These are phyloP conservation scores for Cryomyces minteri DNA, from an alignment of 495 filamentous ascomycete species.

Conservation along the genomic window DNA sequence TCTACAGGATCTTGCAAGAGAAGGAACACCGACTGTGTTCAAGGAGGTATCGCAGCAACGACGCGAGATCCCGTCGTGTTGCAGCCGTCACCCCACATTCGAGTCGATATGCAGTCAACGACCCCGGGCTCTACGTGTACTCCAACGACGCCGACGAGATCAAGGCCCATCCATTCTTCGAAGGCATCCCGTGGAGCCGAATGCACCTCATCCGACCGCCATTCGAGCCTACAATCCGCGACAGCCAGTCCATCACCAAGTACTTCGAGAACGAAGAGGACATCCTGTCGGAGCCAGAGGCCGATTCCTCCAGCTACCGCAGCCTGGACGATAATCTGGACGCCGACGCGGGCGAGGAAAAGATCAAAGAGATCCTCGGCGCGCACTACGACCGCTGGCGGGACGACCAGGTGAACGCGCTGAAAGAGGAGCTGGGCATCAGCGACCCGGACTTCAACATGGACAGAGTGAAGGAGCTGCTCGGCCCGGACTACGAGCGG, in stretches of 20 bases:
- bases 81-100: conserved; percentile 6
- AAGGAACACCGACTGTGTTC: conserved; percentile 40
- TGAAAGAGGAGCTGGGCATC: conserved; percentile 6
- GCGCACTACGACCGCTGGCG: conserved; percentile 4
- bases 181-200: conserved; percentile 18
- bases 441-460: conserved; percentile 1
- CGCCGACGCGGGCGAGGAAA: background rate
- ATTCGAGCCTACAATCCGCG: conserved; percentile 51
- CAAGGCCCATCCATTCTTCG: conserved; percentile 26
- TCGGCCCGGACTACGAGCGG: conserved; percentile 5
- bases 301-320: conserved; percentile 18
- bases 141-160: conserved; percentile 29
- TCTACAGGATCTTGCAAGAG: conserved; percentile 56
- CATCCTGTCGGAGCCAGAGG: conserved; percentile 29
- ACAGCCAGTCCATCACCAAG: conserved; percentile 55
- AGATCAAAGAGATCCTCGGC: conserved; percentile 1
- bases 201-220: conserved; percentile 49
- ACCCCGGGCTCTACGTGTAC: conserved; percentile 44
- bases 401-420: background rate
- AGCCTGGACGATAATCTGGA: conserved; percentile 10
- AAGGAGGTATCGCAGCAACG: conserved; percentile 46
- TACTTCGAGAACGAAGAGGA: conserved; percentile 73
- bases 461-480: background rate
- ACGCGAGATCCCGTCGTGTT: conserved; percentile 17
- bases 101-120: conserved; percentile 12